Evolutionary conservation across 495 filamentous ascomycete genomes (phyloP).

Genomic region (Thermothielavioides terrestris): DNA sequence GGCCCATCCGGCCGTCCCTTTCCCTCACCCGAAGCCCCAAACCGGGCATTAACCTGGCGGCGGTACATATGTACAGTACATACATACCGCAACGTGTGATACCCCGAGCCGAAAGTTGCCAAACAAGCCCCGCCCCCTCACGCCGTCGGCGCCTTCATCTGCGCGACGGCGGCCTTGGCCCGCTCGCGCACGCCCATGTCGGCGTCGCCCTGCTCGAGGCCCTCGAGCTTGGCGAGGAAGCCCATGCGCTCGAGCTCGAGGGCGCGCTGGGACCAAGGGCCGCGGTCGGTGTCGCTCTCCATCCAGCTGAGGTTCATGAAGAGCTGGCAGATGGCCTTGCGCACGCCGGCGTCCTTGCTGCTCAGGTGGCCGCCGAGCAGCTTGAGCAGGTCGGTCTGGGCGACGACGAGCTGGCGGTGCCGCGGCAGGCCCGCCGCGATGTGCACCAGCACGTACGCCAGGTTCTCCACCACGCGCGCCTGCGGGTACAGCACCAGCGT

Average conservation of each 20-base stretch:
- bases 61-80: too few relatives aligned
- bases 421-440: conserved; percentile 69
- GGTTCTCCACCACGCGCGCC: conserved; percentile 62
- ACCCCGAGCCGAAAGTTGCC: too few relatives aligned
- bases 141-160: conserved; percentile 41
- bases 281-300: conserved; percentile 59
- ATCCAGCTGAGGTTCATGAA: conserved; percentile 74
- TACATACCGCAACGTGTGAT: too few relatives aligned
- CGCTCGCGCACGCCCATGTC: conserved; percentile 77
- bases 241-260: conserved; percentile 61
- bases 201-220: conserved; percentile 54
- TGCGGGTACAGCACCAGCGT: conserved; percentile 47
- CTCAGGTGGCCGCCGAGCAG: conserved; percentile 66
- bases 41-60: too few relatives aligned
- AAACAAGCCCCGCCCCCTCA: neutral
- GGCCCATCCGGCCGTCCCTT: too few relatives aligned
- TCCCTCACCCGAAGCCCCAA: too few relatives aligned
- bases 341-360: conserved; percentile 60
- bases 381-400: conserved; percentile 48
- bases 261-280: conserved; percentile 54
- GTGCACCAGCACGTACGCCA: conserved; percentile 72
- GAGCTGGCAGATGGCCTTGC: conserved; percentile 67
- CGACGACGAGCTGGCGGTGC: conserved; percentile 58
- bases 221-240: conserved; percentile 55
- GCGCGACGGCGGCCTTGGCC: conserved; percentile 66